Percentiles rank a stretch among this genome's conserved stretches.
phyloP scores from a whole-genome alignment of 1,284 basidiomycete genomes.

The Ganoderma sp. region DNA sequence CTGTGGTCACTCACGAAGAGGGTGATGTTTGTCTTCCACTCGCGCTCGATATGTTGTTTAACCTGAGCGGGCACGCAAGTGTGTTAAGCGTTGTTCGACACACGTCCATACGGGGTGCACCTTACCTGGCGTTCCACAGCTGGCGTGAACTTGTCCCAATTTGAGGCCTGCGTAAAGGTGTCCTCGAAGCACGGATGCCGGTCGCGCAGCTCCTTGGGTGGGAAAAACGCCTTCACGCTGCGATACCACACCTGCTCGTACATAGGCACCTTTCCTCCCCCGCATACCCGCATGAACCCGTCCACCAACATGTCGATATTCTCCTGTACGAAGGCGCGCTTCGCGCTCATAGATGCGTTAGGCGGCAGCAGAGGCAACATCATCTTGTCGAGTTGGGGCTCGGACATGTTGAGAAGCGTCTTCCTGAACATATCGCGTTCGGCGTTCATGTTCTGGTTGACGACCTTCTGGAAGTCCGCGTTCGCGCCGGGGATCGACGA shows the following conservation, averaged over 20 bases:
- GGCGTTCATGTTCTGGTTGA: conserved; percentile 6
- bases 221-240: conserved; percentile 18
- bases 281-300: neutral
- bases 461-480: neutral
- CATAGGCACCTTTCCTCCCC: conserved; percentile 1
- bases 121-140: neutral
- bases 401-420: conserved; percentile 10
- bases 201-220: conserved; percentile 12
- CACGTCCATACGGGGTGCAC: neutral
- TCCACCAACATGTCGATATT: neutral
- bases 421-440: conserved; percentile 15
- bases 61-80: neutral
- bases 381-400: neutral
- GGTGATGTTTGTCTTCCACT: conserved; percentile 27
- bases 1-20: conserved; percentile 14
- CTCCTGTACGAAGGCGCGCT: conserved; percentile 9
- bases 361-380: neutral
- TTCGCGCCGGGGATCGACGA: neutral
- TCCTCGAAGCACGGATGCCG: conserved; percentile 16
- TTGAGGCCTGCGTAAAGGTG: conserved; percentile 1
- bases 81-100: neutral
- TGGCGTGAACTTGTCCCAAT: neutral
- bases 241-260: conserved; percentile 19
- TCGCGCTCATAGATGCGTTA: neutral
- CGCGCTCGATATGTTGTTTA: conserved; percentile 12